Percentiles rank a stretch among this genome's conserved stretches.
phyloP scores from a whole-genome alignment of 768 basidiomycete genomes.

The Rhodosporidiobolus sp. region DNA sequence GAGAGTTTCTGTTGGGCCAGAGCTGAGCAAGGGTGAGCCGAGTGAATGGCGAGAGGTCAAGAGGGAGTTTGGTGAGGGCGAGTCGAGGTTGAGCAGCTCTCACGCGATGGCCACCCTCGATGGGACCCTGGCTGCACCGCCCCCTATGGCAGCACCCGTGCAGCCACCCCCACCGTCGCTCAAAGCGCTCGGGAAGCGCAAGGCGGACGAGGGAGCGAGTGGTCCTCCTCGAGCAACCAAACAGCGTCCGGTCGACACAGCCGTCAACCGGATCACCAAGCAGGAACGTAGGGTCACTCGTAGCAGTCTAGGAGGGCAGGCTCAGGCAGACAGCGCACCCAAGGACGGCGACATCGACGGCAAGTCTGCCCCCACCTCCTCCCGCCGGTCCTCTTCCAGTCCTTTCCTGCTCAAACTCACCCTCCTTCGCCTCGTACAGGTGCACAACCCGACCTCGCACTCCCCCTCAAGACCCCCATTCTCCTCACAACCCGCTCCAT shows the following conservation, averaged over 20 bases:
- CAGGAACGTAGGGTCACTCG: constrained; percentile 7
- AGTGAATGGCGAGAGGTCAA: too few relatives aligned
- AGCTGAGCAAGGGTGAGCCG: too few relatives aligned
- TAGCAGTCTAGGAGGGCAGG: background rate
- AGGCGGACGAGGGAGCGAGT: background rate
- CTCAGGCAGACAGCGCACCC: background rate
- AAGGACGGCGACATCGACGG: background rate
- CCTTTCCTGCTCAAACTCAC: background rate
- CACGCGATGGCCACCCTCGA: too few relatives aligned
- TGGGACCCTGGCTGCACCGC: too few relatives aligned
- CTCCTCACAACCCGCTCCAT: constrained; percentile 19
- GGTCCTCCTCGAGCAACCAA: background rate
- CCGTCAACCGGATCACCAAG: background rate
- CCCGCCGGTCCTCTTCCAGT: background rate
- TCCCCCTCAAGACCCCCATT: constrained; percentile 23
- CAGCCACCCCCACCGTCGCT: background rate
- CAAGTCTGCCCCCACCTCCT: background rate
- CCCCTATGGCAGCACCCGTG: too few relatives aligned
- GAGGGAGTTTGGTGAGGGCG: too few relatives aligned
- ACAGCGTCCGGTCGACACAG: background rate
- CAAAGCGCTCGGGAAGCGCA: constrained; percentile 28
- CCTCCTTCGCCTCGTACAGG: background rate
- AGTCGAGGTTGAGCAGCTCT: too few relatives aligned
- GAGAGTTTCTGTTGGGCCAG: too few relatives aligned
- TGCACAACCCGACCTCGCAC: background rate